Evolutionary conservation across 345 rosid genomes (phyloP), one percentile per base, ranked within the genome.

Genomic region (Lepidium didymum): DNA sequence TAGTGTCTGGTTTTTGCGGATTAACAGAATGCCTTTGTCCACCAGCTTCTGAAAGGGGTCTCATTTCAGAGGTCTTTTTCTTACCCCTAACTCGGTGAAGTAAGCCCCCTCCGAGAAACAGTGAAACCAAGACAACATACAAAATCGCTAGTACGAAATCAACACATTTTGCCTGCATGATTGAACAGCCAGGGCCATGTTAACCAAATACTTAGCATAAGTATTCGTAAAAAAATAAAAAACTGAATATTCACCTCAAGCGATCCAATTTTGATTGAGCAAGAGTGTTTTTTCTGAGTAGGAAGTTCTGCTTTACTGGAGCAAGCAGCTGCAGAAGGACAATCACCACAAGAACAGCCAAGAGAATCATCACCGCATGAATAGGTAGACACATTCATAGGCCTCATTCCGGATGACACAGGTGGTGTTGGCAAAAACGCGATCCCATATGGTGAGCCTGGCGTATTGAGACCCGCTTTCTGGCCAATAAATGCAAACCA

Each of bases 321-420:
- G 84, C 99, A 94, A 66, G 75, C 84, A 79, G 85, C 40, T 64
- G 97, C 80, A 45, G 87, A 79, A 59, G 88, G 87, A 77, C 97
- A 94, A 84, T 94, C 99, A 62, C 99, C 99, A 47, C 99, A 94
- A 78, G 99, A 94, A 73, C 97, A 94, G 21, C 96, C 95, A 65
- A 94, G 85, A 18, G 93, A 80, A 71, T 73, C 83, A 76, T 91
- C 99, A 73, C 77, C 70, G 50, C 99, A 94, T 15, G 96, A 86
- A 79, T 88, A 91, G 31, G 86, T 68, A 62, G 99, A 82, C 55
- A 84, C 91, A 72, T 94, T 91, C 99, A 91, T 94, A 41, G 96
- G 80, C 75, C 62, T 83, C 89, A 94, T 87, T 76, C 93, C 96
- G 70, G 92, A 82, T 73, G 88, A 80, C 10, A 69, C 83, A 14